A percentile compares a stretch with the other conserved stretches of the same genome.
phyloP scores from a whole-genome alignment of 306 rosid genomes.

The Cucurbita argyrosperma region DNA sequence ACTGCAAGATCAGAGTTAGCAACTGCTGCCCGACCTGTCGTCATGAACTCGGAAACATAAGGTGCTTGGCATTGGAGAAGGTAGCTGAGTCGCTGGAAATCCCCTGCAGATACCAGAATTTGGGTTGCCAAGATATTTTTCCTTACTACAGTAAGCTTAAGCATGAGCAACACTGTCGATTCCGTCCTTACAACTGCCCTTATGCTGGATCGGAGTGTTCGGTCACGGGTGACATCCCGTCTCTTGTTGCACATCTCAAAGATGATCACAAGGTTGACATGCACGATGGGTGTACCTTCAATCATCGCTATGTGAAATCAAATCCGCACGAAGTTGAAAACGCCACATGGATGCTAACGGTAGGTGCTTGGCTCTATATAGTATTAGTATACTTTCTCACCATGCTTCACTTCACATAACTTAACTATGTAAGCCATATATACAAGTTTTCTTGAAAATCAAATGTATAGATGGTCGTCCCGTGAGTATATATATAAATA shows the following conservation, averaged over 20 bases:
- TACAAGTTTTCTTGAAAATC: background rate
- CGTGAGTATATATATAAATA: background rate
- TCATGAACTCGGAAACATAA: conserved; percentile 62
- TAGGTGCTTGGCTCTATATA: conserved; percentile 17
- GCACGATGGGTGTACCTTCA: conserved; percentile 87
- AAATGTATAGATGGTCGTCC: background rate
- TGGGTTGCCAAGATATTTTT: conserved; percentile 72
- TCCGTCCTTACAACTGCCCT: conserved; percentile 80
- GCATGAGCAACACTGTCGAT: conserved; percentile 70
- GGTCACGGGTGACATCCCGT: conserved; percentile 62
- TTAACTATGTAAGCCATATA: too few relatives aligned
- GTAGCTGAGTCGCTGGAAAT: conserved; percentile 83
- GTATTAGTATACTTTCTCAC: background rate
- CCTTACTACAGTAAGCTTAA: conserved; percentile 69
- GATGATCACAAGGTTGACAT: conserved; percentile 83
- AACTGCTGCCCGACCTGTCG: conserved; percentile 80
- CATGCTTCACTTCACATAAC: background rate
- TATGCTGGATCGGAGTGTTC: conserved; percentile 93
- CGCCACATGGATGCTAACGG: conserved; percentile 97
- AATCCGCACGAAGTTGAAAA: conserved; percentile 87
- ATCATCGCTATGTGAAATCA: conserved; percentile 82
- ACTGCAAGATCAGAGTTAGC: conserved; percentile 67
- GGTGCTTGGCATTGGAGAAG: conserved; percentile 94
- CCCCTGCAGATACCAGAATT: conserved; percentile 67
- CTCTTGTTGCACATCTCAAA: conserved; percentile 70